Base-by-base conservation (phyloP, 1,284 basidiomycete species). In the Tilletia horrida region DNA sequence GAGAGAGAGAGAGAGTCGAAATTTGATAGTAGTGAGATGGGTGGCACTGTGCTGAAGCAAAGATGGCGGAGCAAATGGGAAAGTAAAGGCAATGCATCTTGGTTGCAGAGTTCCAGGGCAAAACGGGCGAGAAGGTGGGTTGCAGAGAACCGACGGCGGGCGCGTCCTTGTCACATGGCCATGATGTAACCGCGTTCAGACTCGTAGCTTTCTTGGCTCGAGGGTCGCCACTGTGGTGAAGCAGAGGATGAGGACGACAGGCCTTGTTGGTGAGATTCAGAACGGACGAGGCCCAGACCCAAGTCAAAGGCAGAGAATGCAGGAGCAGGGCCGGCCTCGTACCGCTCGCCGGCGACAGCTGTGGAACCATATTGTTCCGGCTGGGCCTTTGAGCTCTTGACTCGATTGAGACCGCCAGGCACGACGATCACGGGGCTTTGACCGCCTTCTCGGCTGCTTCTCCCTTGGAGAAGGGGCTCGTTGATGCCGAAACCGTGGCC, bases 121-220 rank as follows among this genome's bases (percentile, higher is more conserved):
- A 23, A 48, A 23, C 4, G 45, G 45, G 45, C 4, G 45, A 16
- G 16, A 48, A 23, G 45, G 45, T n/a, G n/a, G 43, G 43, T 11
- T 45, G 43, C 43, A n/a, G n/a, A 45, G n/a, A 13, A 45, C 43
- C 13, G 13, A 45, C 43, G 43, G 18, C 43, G 43, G 43, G 43
- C 8, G 21, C 48, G 48, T 14, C 13, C 48, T 14, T 23, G 16
- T 59, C 55, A 59, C 9, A 59, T 25, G 13, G 55, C 55, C 55
- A 59, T 59, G 27, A 59, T 29, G n/a, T 59, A 59, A 1, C 55
- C 55, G 35, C 27, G 55, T 9, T 59, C 55, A 4, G 55, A 59
- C 18, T 18, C 55, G 55, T 31, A n/a, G 55, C 55, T 59, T 18
- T 59, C 55, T 21, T 59, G 55, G 16, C 52, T 57, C 21, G n/a